Evolutionary conservation across 495 filamentous ascomycete species (phyloP), one percentile per base, ranked within the genome.

Genomic region (Podospora didyma): DNA sequence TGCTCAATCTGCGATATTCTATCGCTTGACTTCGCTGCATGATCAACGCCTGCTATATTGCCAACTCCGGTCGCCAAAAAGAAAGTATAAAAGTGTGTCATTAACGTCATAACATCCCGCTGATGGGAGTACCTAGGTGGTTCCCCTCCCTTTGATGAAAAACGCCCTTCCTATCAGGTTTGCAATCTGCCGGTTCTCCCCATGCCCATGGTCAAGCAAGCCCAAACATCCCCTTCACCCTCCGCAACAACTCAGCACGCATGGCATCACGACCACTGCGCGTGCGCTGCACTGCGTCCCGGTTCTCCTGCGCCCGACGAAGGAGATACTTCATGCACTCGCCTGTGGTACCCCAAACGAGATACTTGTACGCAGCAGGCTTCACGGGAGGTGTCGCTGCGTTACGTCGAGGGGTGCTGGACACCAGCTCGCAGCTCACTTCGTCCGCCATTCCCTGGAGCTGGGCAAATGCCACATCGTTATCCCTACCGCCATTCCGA

Each of bases 401-500:
- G n/a, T n/a, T n/a, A 0, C 20, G 31, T 6, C 7, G 12, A 51
- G 41, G 22, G 22, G 45, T 51, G 2, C 49, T 48, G 6, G 84
- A 69, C 22, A 96, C 81, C 16, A 97, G 74, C 63, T 89, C 87
- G 59, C 89, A 89, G 71, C 86, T 90, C 20, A 98, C 85, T 64
- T 98, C 94, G 59, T 98, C 94, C 16, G 94, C 94, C 94, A 97
- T 97, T 20, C 94, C 94, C 78, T 93, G 88, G 7, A 98, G 81
- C 72, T 98, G 94, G 6, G 89, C 93, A 71, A 92, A 96, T 24
- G 84, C 84, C 16, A 96, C 76, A 21, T 88, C 81, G 9, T 79
- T 75, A 35, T n/a, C n/a, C n/a, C 81, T 78, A 1, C 73, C 72
- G 16, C 53, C 49, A 11, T 63, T 59, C 20, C 62, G 58, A 21